These are phyloP conservation scores for Pythium dissimile DNA, from an alignment of 352 stramenopile species.

Conservation along the genomic window DNA sequence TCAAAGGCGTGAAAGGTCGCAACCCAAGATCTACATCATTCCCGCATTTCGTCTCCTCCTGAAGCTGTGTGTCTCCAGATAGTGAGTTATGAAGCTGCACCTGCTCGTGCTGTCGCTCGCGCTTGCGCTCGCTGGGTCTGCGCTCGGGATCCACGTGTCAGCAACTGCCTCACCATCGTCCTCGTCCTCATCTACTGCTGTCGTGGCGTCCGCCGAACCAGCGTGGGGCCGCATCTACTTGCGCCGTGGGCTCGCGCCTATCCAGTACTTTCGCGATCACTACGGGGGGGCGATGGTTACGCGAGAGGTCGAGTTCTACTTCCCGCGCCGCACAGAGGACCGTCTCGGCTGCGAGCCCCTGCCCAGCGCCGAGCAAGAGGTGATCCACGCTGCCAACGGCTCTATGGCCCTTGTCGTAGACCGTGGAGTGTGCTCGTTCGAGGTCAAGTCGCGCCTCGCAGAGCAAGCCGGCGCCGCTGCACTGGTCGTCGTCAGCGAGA, in stretches of 20 bases:
- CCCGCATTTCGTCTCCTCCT: not conserved
- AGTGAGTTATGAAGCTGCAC: slow-evolving; percentile 9
- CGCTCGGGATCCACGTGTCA: too few relatives aligned
- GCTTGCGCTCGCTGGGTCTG: not conserved
- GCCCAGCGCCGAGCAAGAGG: slow-evolving; percentile 24
- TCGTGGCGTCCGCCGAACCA: slow-evolving; percentile 31
- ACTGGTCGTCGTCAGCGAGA: slow-evolving; percentile 46
- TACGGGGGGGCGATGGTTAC: slow-evolving; percentile 42
- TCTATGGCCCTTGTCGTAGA: slow-evolving; percentile 48
- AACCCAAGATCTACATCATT: not conserved
- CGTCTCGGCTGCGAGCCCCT: slow-evolving; percentile 42
- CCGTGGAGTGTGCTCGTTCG: slow-evolving; percentile 63
- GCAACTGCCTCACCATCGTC: too few relatives aligned
- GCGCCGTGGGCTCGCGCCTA: slow-evolving; percentile 49
- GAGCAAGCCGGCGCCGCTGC: slow-evolving; percentile 41
- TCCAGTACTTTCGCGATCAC: slow-evolving; percentile 71
- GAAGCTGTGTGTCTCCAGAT: too few relatives aligned
- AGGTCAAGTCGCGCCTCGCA: slow-evolving; percentile 49
- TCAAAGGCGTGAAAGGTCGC: slow-evolving; percentile 6
- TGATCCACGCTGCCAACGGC: slow-evolving; percentile 30
- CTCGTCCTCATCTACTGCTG: too few relatives aligned
- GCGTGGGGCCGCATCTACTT: slow-evolving; percentile 67
- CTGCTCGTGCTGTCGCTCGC: not conserved
- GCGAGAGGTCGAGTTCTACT: slow-evolving; percentile 44
- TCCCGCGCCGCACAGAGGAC: slow-evolving; percentile 32